Conservation (phyloP, 345 rosid species). For the Chamaenerion angustifolium region DNA sequence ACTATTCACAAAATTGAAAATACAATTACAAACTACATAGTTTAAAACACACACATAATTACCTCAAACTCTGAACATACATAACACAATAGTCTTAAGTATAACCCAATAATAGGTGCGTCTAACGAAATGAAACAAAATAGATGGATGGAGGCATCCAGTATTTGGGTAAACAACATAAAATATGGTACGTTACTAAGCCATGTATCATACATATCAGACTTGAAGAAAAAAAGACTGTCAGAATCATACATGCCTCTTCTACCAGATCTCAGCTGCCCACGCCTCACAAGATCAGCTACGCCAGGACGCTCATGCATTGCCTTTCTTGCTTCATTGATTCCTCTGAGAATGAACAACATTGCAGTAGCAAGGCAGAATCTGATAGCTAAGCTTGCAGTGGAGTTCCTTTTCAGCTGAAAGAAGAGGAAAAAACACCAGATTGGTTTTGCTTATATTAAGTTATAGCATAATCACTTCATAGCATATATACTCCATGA, state of each 20-base stretch:
- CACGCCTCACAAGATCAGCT: constrained; percentile 92
- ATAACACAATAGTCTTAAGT: too few species aligned
- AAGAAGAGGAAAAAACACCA: constrained; percentile 4
- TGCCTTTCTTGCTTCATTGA: constrained; percentile 28
- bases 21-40: too few species aligned
- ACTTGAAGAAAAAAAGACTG: not conserved
- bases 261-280: constrained; percentile 92
- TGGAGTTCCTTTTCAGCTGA: constrained; percentile 33
- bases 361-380: constrained; percentile 41
- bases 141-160: too few species aligned
- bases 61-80: too few species aligned
- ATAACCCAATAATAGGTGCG: not conserved
- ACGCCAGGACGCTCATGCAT: constrained; percentile 46
- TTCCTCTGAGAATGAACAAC: constrained; percentile 35
- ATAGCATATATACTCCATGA: too few species aligned
- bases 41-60: too few species aligned
- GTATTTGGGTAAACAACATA: too few species aligned
- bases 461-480: too few species aligned
- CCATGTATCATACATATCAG: too few species aligned
- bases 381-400: constrained; percentile 27
- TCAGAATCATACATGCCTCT: constrained; percentile 92
- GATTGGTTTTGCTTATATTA: not conserved
- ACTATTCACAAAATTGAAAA: too few species aligned
- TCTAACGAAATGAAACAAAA: not conserved
- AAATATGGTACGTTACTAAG: too few species aligned